Conservation (phyloP, 1,284 basidiomycete species). For the Fistulinella staudtii region DNA sequence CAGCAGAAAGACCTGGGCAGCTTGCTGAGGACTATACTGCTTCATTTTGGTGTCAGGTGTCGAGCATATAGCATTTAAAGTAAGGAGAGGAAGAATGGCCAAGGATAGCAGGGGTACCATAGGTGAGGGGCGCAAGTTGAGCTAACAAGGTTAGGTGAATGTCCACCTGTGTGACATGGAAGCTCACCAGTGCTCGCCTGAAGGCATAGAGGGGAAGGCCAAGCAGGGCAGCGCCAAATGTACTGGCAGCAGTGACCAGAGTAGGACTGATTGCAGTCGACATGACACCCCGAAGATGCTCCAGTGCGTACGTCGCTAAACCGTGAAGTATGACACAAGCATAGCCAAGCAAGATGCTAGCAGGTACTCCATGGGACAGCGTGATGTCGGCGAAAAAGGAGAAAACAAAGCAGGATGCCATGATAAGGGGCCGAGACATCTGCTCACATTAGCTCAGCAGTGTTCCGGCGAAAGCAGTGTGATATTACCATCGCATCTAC, state of each 20-base stretch:
- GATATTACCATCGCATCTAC: constrained; percentile 48
- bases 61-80: constrained; percentile 55
- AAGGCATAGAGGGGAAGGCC: constrained; percentile 62
- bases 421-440: constrained; percentile 45
- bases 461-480: constrained; percentile 40
- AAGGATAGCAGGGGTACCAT: constrained; percentile 52
- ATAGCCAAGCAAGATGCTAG: constrained; percentile 56
- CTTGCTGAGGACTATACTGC: constrained; percentile 44
- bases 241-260: constrained; percentile 50
- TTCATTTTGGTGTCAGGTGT: constrained; percentile 49
- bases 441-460: constrained; percentile 21
- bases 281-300: constrained; percentile 56
- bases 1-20: constrained; percentile 48
- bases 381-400: constrained; percentile 54
- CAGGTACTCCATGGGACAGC: constrained; percentile 44
- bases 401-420: constrained; percentile 43
- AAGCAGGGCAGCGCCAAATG: constrained; percentile 59
- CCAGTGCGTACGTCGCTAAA: constrained; percentile 53
- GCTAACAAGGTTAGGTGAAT: constrained; percentile 28
- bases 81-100: constrained; percentile 53
- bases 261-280: constrained; percentile 52
- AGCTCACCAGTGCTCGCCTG: constrained; percentile 53
- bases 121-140: constrained; percentile 35
- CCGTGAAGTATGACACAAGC: constrained; percentile 58
- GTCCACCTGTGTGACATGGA: not conserved